Evolutionary conservation across 441 rosid species (phyloP).

Genomic region (Populus hybrid): DNA sequence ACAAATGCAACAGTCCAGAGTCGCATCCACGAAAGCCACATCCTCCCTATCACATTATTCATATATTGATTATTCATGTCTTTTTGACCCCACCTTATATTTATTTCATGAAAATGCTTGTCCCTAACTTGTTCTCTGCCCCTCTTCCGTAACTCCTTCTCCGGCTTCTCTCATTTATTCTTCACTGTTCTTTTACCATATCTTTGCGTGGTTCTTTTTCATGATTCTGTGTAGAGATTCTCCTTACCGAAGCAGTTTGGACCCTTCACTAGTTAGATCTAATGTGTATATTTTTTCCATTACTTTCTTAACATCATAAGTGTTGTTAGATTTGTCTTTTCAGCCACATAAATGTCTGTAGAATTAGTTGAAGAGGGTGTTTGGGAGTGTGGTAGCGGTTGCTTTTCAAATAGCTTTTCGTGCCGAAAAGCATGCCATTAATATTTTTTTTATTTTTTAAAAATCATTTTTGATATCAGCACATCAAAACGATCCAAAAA

Average conservation of each 20-base stretch:
- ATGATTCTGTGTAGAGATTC: not conserved
- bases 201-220: not conserved
- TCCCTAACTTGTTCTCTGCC: no score
- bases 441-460: no score
- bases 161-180: not conserved
- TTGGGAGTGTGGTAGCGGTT: no score
- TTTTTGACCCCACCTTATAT: not conserved
- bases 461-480: no score
- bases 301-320: no score
- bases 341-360: not conserved
- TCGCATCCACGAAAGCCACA: no score
- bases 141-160: not conserved
- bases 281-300: no score
- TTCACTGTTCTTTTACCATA: not conserved
- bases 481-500: no score
- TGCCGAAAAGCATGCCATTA: no score
- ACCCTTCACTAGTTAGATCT: no score
- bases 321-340: no score
- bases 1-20: not conserved
- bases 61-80: not conserved
- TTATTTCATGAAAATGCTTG: not conserved
- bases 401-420: no score
- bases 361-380: not conserved
- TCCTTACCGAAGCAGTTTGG: not conserved
- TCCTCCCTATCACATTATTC: not conserved